phyloP scores from a whole-genome alignment of 345 rosid genomes.

The Firmiana major region DNA sequence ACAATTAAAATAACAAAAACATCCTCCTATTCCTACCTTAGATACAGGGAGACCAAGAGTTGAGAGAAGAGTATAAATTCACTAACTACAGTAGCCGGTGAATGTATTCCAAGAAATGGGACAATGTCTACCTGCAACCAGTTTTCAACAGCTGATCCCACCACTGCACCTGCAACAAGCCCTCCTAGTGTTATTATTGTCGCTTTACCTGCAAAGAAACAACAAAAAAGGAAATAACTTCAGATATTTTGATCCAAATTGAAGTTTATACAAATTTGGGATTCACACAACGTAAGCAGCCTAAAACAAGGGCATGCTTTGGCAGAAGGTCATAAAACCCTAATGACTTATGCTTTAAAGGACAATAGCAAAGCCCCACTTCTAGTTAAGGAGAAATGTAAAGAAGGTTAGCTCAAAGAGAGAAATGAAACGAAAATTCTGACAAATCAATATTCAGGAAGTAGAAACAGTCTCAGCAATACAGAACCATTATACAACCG shows the following conservation, averaged over 20 bases:
- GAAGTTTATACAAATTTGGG: not conserved
- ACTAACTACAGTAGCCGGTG: conserved; percentile 81
- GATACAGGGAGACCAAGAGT: conserved; percentile 75
- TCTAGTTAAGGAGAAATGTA: not conserved
- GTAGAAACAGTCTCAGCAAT: not conserved
- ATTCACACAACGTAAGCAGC: not conserved
- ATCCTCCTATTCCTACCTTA: conserved; percentile 44
- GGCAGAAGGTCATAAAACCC: not conserved
- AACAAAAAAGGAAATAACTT: not conserved
- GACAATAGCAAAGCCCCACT: not conserved
- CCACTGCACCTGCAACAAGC: conserved; percentile 87
- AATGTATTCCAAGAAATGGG: conserved; percentile 78
- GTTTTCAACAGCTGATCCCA: conserved; percentile 84
- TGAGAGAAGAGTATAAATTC: conserved; percentile 86
- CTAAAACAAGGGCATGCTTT: not conserved
- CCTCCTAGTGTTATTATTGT: conserved; percentile 77
- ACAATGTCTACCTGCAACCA: conserved; percentile 96
- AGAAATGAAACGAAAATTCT: not conserved
- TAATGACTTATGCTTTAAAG: conserved; percentile 2
- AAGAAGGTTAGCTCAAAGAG: not conserved
- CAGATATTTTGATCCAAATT: not conserved
- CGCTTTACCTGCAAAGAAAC: conserved; percentile 68
- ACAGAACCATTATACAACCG: not conserved
- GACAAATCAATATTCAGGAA: not conserved
- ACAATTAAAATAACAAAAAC: conserved; percentile 15